Percentiles rank a stretch among this genome's conserved stretches.
These are phyloP conservation scores for Penicillium palitans DNA, from an alignment of 2,329 filamentous ascomycete species.

Conservation along the genomic window DNA sequence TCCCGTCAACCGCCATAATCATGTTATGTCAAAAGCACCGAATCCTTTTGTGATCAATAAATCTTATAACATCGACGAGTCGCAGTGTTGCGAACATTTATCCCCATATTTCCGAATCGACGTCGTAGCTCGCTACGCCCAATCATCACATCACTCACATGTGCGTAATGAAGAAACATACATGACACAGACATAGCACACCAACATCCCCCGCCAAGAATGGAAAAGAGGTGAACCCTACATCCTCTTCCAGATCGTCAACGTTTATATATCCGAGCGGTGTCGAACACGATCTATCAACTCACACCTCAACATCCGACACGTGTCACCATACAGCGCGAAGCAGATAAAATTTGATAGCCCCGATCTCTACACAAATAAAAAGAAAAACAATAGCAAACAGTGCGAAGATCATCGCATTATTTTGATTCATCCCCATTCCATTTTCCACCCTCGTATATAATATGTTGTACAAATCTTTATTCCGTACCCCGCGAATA, in stretches of 20 bases:
- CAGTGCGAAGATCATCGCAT: background rate
- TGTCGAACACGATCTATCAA: constrained; percentile 10
- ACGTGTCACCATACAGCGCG: background rate
- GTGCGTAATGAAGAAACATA: background rate
- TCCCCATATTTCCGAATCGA: background rate
- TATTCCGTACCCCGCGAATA: background rate
- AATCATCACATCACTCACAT: background rate
- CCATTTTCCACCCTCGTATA: background rate
- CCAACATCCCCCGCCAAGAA: background rate
- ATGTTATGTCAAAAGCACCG: background rate
- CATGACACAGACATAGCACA: background rate
- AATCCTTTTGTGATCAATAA: background rate
- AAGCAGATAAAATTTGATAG: background rate
- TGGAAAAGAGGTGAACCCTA: background rate
- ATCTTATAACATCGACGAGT: background rate
- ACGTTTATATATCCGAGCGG: constrained; percentile 1
- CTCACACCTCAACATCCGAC: background rate
- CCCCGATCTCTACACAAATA: background rate
- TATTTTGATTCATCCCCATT: background rate
- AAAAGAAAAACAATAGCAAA: background rate
- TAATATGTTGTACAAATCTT: background rate
- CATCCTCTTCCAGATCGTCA: background rate
- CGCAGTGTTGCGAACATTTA: too few species aligned
- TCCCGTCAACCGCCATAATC: background rate
- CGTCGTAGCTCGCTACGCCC: background rate